Evolutionary conservation across 805 yeast genomes (phyloP).

Genomic region (Candida silvicultrix): DNA sequence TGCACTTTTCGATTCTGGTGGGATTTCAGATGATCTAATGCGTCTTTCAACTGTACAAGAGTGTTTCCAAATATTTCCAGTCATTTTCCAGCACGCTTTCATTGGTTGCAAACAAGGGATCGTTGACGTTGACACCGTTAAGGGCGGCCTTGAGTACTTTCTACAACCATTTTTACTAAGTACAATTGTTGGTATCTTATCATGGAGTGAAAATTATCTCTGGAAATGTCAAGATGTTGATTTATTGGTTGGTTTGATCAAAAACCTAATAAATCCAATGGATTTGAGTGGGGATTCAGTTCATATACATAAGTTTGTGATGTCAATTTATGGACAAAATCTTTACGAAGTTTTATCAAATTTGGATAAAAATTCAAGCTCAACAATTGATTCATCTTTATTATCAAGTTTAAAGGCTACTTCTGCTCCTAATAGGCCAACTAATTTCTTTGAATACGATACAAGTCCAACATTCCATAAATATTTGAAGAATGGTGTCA

Average conservation of each 20-base stretch:
- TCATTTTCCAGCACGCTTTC: slow-evolving; percentile 67
- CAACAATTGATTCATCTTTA: slow-evolving; percentile 12
- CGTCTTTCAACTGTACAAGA: slow-evolving; percentile 61
- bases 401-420: slow-evolving; percentile 6
- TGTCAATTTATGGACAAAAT: slow-evolving; percentile 19
- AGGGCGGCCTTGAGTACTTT: slow-evolving; percentile 82
- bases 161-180: slow-evolving; percentile 70
- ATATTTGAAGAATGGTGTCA: neutral
- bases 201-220: slow-evolving; percentile 39
- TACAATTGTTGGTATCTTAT: slow-evolving; percentile 47
- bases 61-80: slow-evolving; percentile 62
- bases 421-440: neutral
- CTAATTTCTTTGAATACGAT: neutral
- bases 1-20: slow-evolving; percentile 77
- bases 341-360: slow-evolving; percentile 10
- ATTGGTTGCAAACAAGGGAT: slow-evolving; percentile 49
- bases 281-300: slow-evolving; percentile 40
- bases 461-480: neutral
- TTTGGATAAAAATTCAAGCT: slow-evolving; percentile 5
- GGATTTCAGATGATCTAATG: slow-evolving; percentile 80
- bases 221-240: slow-evolving; percentile 26
- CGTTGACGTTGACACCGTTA: slow-evolving; percentile 52
- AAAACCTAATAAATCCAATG: slow-evolving; percentile 34
- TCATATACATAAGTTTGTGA: slow-evolving; percentile 35
- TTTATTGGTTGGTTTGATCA: slow-evolving; percentile 31